Base-by-base conservation (phyloP, 495 filamentous ascomycete species). In the Penicillium subrubescens region DNA sequence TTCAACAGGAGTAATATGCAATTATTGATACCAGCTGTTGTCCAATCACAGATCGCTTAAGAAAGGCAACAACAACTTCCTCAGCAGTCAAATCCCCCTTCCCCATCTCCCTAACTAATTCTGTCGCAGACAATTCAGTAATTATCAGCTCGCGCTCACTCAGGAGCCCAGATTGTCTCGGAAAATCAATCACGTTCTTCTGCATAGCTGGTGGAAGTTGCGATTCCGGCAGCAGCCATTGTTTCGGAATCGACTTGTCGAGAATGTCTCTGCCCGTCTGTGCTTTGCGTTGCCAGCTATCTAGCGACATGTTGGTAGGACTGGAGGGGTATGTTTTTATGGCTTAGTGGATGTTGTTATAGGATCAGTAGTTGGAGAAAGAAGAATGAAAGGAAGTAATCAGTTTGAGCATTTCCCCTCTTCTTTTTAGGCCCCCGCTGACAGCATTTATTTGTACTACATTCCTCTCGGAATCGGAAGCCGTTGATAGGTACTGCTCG, bases 1-100 rank as follows among this genome's bases (percentile, higher is more conserved):
- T 33, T 37, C 25, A 25, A 17, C 5, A 33, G 0, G 25, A 17
- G 3, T 3, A 8, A 8, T 11, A 23, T 14, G 7, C 29, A 12
- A 23, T 12, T 55, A 3, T 3, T 59, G 67, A 44, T 46, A 81
- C 80, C 66, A 88, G 60, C 72, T 90, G 88, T 41, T 90, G 87
- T 8, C 87, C 84, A 43, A 89, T 61, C 0, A 86, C 83, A 1
- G 87, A 81, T 25, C 83, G 72, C 67, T 90, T 91, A 68, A 87
- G 81, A 70, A 89, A 90, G 2, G 86, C 86, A 29, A 78, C 75
- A 5, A 82, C 81, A 5, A 89, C 86, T 64, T 88, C 85, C 33
- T 85, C 74, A 11, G 84, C 83, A 25, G 74, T 88, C 54, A 86
- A 78, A 55, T 71, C 69, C 23, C 82, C 78, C 5, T 66, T 67